These are phyloP conservation scores for Podaxis sp. DNA, from an alignment of 768 basidiomycete genomes.

Conservation along the genomic window DNA sequence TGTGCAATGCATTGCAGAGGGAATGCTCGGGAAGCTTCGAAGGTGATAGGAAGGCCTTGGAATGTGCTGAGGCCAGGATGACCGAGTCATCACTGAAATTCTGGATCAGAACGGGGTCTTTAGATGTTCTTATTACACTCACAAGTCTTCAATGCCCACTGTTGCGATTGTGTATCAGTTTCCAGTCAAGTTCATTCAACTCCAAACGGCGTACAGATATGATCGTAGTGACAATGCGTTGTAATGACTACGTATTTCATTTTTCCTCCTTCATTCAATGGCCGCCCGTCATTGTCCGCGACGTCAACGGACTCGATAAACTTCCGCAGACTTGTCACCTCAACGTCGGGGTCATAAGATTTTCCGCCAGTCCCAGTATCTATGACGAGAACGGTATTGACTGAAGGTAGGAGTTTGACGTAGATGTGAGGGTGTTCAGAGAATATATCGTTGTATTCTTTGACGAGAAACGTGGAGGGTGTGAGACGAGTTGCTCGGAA, in stretches of 20 bases:
- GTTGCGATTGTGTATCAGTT: not conserved
- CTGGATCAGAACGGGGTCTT: not conserved
- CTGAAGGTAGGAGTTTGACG: constrained; percentile 38
- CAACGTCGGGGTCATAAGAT: constrained; percentile 36
- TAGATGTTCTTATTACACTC: constrained; percentile 12
- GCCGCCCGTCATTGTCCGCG: constrained; percentile 37
- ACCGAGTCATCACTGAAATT: constrained; percentile 35
- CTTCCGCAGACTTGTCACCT: constrained; percentile 40
- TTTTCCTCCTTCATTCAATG: constrained; percentile 41
- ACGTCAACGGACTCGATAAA: constrained; percentile 49
- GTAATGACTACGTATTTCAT: constrained; percentile 46
- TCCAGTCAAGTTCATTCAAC: not conserved
- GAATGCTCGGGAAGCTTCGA: constrained; percentile 42
- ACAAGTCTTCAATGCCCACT: constrained; percentile 54
- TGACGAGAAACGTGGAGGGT: constrained; percentile 37
- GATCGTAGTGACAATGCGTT: constrained; percentile 59
- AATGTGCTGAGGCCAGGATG: constrained; percentile 48
- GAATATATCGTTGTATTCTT: constrained; percentile 51
- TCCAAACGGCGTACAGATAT: constrained; percentile 43
- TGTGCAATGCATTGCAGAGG: constrained; percentile 39
- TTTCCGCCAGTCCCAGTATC: constrained; percentile 57
- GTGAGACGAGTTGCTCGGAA: constrained; percentile 30
- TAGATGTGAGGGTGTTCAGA: constrained; percentile 56
- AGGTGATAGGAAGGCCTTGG: constrained; percentile 41
- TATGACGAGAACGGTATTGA: constrained; percentile 43